phyloP scores from a whole-genome alignment of 768 basidiomycete genomes.

The Russula olivacea region DNA sequence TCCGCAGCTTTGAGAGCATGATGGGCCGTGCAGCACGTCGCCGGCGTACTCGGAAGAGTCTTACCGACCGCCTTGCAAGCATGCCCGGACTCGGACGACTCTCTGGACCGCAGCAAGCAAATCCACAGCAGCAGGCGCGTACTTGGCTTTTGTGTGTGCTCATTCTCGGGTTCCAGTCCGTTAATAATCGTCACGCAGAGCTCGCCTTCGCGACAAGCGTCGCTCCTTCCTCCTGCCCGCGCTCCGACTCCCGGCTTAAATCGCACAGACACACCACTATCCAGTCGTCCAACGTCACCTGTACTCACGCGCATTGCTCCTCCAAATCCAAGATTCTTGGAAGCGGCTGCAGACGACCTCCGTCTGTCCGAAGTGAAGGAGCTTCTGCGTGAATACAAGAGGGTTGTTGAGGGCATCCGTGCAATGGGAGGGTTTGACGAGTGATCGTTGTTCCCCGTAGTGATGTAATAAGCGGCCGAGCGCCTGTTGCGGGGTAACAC shows the following conservation, averaged over 20 bases:
- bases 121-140: conserved; percentile 7
- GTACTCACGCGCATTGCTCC: conserved; percentile 45
- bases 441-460: conserved; percentile 4
- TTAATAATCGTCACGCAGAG: conserved; percentile 25
- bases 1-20: conserved; percentile 86
- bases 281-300: conserved; percentile 38
- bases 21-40: conserved; percentile 38
- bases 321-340: conserved; percentile 64
- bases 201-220: conserved; percentile 38
- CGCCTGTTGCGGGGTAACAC: conserved; percentile 2
- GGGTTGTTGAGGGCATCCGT: conserved; percentile 64
- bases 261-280: conserved; percentile 36
- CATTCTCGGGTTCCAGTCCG: not conserved
- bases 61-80: conserved; percentile 77
- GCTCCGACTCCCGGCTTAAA: conserved; percentile 30
- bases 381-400: conserved; percentile 74
- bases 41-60: conserved; percentile 49
- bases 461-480: not conserved
- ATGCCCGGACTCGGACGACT: conserved; percentile 55
- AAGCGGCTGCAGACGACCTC: conserved; percentile 70
- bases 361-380: conserved; percentile 74
- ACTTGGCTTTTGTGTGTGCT: conserved; percentile 19
- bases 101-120: conserved; percentile 25
- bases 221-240: conserved; percentile 32
- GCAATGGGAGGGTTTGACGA: conserved; percentile 42